Evolutionary conservation across 257 asterid genomes (phyloP), one percentile per base, ranked within the genome.

Genomic region (Primulina huaijiensis): DNA sequence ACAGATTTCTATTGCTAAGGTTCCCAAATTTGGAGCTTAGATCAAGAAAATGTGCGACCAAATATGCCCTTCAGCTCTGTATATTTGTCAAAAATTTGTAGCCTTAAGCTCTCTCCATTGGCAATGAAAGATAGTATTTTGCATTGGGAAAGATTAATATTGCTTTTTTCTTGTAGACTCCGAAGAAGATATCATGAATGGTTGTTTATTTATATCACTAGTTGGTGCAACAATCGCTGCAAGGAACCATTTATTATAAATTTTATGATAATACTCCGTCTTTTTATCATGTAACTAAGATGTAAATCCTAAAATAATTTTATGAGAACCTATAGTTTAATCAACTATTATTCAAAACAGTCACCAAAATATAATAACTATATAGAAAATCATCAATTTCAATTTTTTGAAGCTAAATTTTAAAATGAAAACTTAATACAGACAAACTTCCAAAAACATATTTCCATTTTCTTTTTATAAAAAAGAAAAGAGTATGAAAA

Each of bases 1-100:
- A 0, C 95, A 90, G 83, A 81, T 93, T 43, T 89, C 95, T 40
- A 83, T 92, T 60, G 96, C 96, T 16, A 86, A 88, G 77, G 89
- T 88, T 69, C 92, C 97, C 59, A 87, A 90, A 71, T 86, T 88
- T 60, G 96, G 98, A 75, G 96, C 94, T 67, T 92, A 76, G 82
- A 76, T 4, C 17, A 16, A 50, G 57, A 50, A 50, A 50, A 6
- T 0, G 56, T 16, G 20, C 56, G 16, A 14, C 56, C 7, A 16
- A 46, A 46, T 16, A 0, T 46, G 8, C 2, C 8, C 57, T 16
- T 50, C 7, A 17, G 7, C 20, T 50, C 57, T 50, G 21, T 50
- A 17, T 17, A 50, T 5, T 17, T 16, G 20, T 16, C 57, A 17
- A 50, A 8, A 50, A 16, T 5, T 2, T 27, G 55, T 43, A 23